Evolutionary conservation across 75 land plant genomes (phyloP).

Genomic region (Sequoiadendron giganteum): DNA sequence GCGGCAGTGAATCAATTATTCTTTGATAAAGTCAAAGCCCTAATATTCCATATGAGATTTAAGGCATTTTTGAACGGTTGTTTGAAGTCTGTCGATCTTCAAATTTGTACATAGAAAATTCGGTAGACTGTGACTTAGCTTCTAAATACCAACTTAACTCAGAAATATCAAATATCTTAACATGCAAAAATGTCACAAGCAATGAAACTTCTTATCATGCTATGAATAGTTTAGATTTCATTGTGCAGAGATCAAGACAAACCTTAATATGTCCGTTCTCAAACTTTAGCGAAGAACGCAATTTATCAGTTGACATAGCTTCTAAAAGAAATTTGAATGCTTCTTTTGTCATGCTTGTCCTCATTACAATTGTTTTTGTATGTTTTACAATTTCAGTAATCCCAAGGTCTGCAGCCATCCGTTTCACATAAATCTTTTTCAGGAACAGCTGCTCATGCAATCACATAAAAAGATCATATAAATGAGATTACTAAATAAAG

Average conservation of each 20-base stretch:
- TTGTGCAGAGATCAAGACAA: background rate
- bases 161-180: background rate
- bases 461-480: slow-evolving; percentile 2
- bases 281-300: slow-evolving; percentile 58
- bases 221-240: background rate
- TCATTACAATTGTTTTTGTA: slow-evolving; percentile 69
- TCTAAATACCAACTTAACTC: background rate
- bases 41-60: too few species aligned
- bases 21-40: too few species aligned
- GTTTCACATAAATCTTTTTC: slow-evolving; percentile 79
- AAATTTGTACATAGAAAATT: too few species aligned
- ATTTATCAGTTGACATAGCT: slow-evolving; percentile 66
- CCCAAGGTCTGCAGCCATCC: slow-evolving; percentile 97
- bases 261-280: slow-evolving; percentile 71
- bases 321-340: slow-evolving; percentile 71
- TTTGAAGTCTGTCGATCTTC: too few species aligned
- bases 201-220: background rate
- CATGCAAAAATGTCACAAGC: background rate
- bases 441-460: slow-evolving; percentile 48
- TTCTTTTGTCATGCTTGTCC: slow-evolving; percentile 59
- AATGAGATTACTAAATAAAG: background rate
- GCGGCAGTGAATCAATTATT: too few species aligned
- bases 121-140: too few species aligned
- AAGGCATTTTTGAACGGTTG: too few species aligned
- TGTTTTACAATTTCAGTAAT: slow-evolving; percentile 62